These are phyloP conservation scores for Kazachstania taianensis DNA, from an alignment of 805 yeast genomes.

Conservation along the genomic window DNA sequence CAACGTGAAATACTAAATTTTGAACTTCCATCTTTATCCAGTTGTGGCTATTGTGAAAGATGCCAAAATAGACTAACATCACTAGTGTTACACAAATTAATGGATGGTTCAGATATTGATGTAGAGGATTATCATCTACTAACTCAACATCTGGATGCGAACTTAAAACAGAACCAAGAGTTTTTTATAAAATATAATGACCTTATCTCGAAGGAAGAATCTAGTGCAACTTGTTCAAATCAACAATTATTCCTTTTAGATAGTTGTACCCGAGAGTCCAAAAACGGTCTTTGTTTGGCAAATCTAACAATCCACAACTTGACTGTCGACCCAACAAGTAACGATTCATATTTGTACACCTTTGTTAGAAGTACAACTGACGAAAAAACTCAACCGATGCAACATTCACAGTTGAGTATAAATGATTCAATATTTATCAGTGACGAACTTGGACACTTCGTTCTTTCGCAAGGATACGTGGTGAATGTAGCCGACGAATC, in stretches of 20 bases:
- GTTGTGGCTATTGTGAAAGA: constrained; percentile 46
- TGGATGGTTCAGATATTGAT: constrained; percentile 40
- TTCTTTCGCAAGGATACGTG: constrained; percentile 56
- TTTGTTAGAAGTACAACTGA: constrained; percentile 32
- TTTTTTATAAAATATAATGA: constrained; percentile 70
- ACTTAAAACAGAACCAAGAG: constrained; percentile 32
- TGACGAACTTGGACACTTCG: constrained; percentile 71
- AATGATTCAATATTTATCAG: constrained; percentile 65
- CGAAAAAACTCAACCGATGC: constrained; percentile 13
- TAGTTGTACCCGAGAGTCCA: constrained; percentile 46
- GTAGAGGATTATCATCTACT: constrained; percentile 41
- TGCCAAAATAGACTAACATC: constrained; percentile 52
- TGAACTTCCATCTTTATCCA: constrained; percentile 44
- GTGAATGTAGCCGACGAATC: constrained; percentile 33
- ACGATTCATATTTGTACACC: constrained; percentile 35
- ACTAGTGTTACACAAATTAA: constrained; percentile 51
- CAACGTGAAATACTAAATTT: constrained; percentile 12
- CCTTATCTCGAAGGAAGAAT: constrained; percentile 65
- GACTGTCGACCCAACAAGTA: constrained; percentile 10
- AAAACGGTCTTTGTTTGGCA: constrained; percentile 51
- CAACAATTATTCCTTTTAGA: constrained; percentile 52
- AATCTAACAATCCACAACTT: constrained; percentile 34
- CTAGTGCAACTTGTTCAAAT: constrained; percentile 39
- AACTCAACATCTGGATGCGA: constrained; percentile 39
- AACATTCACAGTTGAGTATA: constrained; percentile 38